A percentile compares a stretch with the other conserved stretches of the same genome.
Conservation (phyloP, 805 yeast genomes). For the Lachancea sp. region DNA sequence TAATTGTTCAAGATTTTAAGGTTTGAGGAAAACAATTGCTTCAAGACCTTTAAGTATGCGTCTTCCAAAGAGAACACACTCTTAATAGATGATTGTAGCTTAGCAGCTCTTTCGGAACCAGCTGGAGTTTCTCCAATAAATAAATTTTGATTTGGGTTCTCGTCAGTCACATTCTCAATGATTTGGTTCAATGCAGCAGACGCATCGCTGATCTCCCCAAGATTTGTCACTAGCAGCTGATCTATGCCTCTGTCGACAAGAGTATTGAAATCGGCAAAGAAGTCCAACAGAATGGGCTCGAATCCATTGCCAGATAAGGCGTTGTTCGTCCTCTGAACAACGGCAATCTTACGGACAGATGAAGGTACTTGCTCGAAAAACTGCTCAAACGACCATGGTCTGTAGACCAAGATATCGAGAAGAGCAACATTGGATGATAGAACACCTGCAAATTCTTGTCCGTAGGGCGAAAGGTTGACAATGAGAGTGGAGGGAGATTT, state of each 20-base stretch:
- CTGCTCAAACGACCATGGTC: slow-evolving; percentile 61
- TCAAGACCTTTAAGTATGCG: slow-evolving; percentile 68
- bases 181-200: slow-evolving; percentile 41
- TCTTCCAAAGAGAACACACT: slow-evolving; percentile 55
- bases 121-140: slow-evolving; percentile 42
- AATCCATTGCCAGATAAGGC: slow-evolving; percentile 38
- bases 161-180: slow-evolving; percentile 45
- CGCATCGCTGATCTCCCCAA: slow-evolving; percentile 26
- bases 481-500: slow-evolving; percentile 42
- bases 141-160: slow-evolving; percentile 55
- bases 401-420: slow-evolving; percentile 55
- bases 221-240: slow-evolving; percentile 50
- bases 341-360: slow-evolving; percentile 48
- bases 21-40: slow-evolving; percentile 53
- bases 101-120: slow-evolving; percentile 1
- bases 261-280: slow-evolving; percentile 51
- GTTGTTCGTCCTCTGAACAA: slow-evolving; percentile 53
- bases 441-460: slow-evolving; percentile 38
- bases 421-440: slow-evolving; percentile 33
- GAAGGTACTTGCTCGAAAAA: slow-evolving; percentile 48
- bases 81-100: slow-evolving; percentile 27
- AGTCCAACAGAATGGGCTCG: slow-evolving; percentile 70
- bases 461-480: slow-evolving; percentile 58
- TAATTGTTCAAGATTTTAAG: slow-evolving; percentile 58
- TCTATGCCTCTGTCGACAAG: slow-evolving; percentile 42